phyloP scores from a whole-genome alignment of 768 basidiomycete genomes.

The Mycena kentingensis region DNA sequence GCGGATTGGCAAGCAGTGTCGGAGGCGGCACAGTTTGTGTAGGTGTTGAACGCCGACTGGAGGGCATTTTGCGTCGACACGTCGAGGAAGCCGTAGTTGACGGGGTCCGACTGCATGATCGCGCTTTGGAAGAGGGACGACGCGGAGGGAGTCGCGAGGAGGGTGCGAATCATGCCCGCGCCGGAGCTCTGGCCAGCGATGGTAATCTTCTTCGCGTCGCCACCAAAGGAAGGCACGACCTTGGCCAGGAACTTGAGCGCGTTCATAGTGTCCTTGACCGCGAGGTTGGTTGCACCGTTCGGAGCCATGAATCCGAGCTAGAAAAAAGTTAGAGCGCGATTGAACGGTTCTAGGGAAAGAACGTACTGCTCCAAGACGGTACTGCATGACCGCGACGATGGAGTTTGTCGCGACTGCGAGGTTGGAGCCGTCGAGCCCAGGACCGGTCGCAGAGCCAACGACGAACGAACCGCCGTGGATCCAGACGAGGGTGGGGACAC shows the following conservation, averaged over 20 bases:
- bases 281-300: conserved; percentile 69
- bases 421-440: conserved; percentile 76
- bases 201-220: conserved; percentile 64
- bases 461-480: conserved; percentile 86
- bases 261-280: conserved; percentile 65
- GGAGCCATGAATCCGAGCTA: conserved; percentile 80
- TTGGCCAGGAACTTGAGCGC: conserved; percentile 64
- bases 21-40: conserved; percentile 47
- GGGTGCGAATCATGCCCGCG: conserved; percentile 72
- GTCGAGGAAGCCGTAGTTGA: conserved; percentile 76
- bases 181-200: conserved; percentile 85
- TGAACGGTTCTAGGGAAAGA: not conserved
- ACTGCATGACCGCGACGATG: conserved; percentile 82
- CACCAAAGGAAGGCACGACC: conserved; percentile 65
- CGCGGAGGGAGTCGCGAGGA: conserved; percentile 74
- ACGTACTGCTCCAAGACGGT: conserved; percentile 77
- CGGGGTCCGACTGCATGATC: conserved; percentile 86
- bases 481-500: conserved; percentile 63
- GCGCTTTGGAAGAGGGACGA: conserved; percentile 72
- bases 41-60: conserved; percentile 51
- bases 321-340: conserved; percentile 13
- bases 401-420: conserved; percentile 71
- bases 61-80: conserved; percentile 54
- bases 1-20: conserved; percentile 52
- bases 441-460: conserved; percentile 65